Conservation (phyloP, 768 basidiomycete species). For the Leccinum aurantiacum region DNA sequence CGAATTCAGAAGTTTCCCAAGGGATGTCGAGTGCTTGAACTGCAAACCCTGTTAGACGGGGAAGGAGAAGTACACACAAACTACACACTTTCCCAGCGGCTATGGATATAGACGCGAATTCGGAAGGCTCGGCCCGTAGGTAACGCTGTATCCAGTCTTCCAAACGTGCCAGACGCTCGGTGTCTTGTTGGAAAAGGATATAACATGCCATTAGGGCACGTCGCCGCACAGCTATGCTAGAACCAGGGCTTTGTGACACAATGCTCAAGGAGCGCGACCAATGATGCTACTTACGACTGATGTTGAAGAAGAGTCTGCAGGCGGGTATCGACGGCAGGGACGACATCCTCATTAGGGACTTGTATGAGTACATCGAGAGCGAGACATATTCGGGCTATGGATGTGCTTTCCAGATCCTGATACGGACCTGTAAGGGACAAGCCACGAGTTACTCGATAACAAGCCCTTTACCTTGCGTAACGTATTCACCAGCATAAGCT, state of each 20-base stretch:
- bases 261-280: background rate
- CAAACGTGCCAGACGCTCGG: conserved; percentile 46
- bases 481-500: conserved; percentile 85
- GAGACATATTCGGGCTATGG: conserved; percentile 59
- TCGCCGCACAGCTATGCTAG: conserved; percentile 58
- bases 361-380: conserved; percentile 70
- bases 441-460: background rate
- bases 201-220: conserved; percentile 62
- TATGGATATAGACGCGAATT: conserved; percentile 10
- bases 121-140: conserved; percentile 12
- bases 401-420: conserved; percentile 70
- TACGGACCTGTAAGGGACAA: conserved; percentile 3
- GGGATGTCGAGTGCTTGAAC: conserved; percentile 25
- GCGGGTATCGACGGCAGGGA: conserved; percentile 72
- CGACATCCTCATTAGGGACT: conserved; percentile 60
- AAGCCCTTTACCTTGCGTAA: conserved; percentile 62
- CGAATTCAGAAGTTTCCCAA: conserved; percentile 25
- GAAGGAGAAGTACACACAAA: background rate
- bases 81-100: conserved; percentile 25
- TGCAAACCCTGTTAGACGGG: conserved; percentile 12
- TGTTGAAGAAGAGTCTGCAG: conserved; percentile 68
- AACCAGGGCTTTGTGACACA: conserved; percentile 10
- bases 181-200: conserved; percentile 47
- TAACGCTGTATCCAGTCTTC: conserved; percentile 23
- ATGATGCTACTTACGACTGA: conserved; percentile 64